Evolutionary conservation across 2,329 filamentous ascomycete species (phyloP).

Genomic region (Microdochium trichocladiopsis): DNA sequence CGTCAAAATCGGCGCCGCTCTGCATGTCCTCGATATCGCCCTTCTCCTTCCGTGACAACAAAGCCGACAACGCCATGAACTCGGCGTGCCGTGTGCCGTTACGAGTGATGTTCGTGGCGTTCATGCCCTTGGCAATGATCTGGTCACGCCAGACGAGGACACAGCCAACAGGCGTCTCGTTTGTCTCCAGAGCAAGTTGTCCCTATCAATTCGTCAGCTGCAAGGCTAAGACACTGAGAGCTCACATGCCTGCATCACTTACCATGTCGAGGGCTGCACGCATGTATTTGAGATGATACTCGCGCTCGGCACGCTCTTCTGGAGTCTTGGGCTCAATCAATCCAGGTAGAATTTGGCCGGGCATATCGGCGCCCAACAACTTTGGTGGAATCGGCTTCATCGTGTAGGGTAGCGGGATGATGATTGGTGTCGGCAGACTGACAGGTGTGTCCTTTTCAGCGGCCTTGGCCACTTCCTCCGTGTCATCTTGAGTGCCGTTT

Average conservation of each 20-base stretch:
- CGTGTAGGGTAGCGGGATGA: constrained; percentile 14
- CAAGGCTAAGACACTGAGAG: neutral
- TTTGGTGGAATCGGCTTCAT: constrained; percentile 7
- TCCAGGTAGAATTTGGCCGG: constrained; percentile 15
- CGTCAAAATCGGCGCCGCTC: constrained; percentile 19
- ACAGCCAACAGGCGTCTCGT: constrained; percentile 95
- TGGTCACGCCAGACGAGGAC: constrained; percentile 76
- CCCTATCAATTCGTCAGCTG: constrained; percentile 45
- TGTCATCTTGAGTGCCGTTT: neutral
- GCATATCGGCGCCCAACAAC: constrained; percentile 1
- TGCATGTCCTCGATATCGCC: constrained; percentile 14
- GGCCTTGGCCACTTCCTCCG: constrained; percentile 5
- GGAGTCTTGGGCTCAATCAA: constrained; percentile 22
- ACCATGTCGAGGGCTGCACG: constrained; percentile 83
- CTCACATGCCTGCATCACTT: constrained; percentile 15
- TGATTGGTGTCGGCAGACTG: constrained; percentile 9
- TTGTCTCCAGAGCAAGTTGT: constrained; percentile 72
- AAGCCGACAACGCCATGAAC: constrained; percentile 71
- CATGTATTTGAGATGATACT: constrained; percentile 60
- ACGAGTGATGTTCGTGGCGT: constrained; percentile 87
- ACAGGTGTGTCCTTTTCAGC: constrained; percentile 10
- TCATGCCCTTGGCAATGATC: constrained; percentile 88
- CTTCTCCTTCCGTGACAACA: constrained; percentile 35
- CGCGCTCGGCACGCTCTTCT: constrained; percentile 29
- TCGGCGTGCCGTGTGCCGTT: constrained; percentile 94